These are phyloP conservation scores for Ormosia semicastrata DNA, from an alignment of 306 rosid species.

Conservation along the genomic window DNA sequence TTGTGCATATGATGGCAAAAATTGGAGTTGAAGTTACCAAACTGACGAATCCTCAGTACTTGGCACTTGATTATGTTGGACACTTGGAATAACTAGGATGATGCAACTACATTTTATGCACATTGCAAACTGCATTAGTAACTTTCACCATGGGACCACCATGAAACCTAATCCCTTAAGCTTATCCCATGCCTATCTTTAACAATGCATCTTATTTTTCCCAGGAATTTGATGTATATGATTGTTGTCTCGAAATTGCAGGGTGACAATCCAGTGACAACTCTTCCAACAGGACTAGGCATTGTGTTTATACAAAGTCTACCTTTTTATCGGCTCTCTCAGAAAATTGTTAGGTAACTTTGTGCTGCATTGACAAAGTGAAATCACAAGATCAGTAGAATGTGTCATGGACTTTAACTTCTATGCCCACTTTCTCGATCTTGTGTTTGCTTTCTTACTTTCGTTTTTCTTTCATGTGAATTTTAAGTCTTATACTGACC, in stretches of 20 bases:
- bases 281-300: conserved; percentile 90
- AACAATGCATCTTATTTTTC: not conserved
- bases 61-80: no score
- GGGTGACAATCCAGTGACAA: conserved; percentile 90
- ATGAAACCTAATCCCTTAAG: not conserved
- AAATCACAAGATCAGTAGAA: not conserved
- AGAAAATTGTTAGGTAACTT: conserved; percentile 85
- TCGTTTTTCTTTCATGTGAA: not conserved
- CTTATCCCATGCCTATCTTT: conserved; percentile 6
- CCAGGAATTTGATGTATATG: not conserved
- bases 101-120: not conserved
- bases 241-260: conserved; percentile 37
- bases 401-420: not conserved
- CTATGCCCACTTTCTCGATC: not conserved
- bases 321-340: conserved; percentile 89
- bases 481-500: no score
- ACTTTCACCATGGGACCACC: not conserved
- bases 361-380: not conserved
- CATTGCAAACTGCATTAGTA: not conserved
- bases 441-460: not conserved
- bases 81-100: not conserved
- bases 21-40: not conserved
- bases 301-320: conserved; percentile 96
- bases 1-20: not conserved
- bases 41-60: not conserved